Conservation (phyloP, 208 protist species). For the Tritrichomonas foetus region DNA sequence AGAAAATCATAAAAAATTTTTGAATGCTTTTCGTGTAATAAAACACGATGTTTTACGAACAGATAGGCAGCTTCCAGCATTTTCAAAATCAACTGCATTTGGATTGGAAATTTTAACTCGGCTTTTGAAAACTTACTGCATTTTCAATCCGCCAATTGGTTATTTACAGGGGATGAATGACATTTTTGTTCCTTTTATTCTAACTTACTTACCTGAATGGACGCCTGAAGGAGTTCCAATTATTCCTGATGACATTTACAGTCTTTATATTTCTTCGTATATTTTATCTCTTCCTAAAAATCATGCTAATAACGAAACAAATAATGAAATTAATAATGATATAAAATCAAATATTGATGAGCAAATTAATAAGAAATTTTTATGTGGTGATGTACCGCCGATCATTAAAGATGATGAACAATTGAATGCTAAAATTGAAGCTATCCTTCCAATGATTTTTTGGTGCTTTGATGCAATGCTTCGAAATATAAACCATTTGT, state of each 20-base stretch:
- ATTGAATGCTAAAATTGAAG: background rate
- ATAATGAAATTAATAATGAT: background rate
- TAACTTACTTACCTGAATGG: background rate
- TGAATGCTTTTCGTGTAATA: background rate
- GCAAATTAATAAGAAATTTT: no score
- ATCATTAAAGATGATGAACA: background rate
- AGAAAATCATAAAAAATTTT: background rate
- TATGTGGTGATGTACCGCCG: no score
- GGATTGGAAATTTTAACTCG: background rate
- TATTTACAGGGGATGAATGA: no score
- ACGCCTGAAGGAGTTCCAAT: background rate
- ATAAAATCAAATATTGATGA: no score
- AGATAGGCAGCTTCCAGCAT: background rate
- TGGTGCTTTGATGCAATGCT: conserved; percentile 36
- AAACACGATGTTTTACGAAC: background rate
- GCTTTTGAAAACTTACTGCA: background rate
- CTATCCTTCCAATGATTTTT: background rate
- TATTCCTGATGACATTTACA: no score
- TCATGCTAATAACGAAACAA: no score
- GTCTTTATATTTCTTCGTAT: no score
- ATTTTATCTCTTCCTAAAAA: no score
- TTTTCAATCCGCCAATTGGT: conserved; percentile 20
- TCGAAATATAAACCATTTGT: background rate
- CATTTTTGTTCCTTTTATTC: conserved; percentile 5
- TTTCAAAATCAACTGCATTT: background rate